Base-by-base conservation (phyloP, 805 yeast genomes). In the Kuraishia molischiana region DNA sequence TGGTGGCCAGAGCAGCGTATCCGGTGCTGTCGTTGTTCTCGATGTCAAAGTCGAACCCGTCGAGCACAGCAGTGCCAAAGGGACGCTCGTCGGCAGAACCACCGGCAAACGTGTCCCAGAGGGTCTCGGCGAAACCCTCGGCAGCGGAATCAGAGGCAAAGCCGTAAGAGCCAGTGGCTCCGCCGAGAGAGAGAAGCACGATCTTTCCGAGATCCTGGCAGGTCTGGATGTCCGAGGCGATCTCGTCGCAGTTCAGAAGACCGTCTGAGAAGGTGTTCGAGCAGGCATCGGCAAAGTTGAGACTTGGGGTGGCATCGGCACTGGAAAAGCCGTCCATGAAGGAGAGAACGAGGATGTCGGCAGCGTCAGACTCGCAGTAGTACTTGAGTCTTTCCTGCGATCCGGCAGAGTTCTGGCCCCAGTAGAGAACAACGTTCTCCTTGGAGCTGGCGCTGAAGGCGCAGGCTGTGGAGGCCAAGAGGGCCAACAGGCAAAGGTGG, bases 321-420 rank as follows among this genome's bases (percentile, higher is more conserved):
- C 59, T 49, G 44, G 86, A 80, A 58, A 81, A 87, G 10, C 62
- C 56, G 39, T 70, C 59, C 51, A 87, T 56, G 60, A 89, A 89
- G 1, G 96, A 73, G 24, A 87, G 52, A 10, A 87, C 52, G 40
- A 81, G 65, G 38, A 84, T 76, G 48, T 85, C 95, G 19, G 84
- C 86, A 35, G 75, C 69, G 39, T 74, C 72, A 36, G 76, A 66
- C 41, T 66, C 63, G 67, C 96, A 86, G 64, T 85, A 85, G 35
- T 66, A 58, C 2, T 67, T 58, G 4, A 76, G 58, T 3, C 58
- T 51, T 26, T 63, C 52, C 47, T 74, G 77, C 26, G 41, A 64
- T 9, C 66, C 52, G n/a, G 72, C 78, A 13, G 90, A 76, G 49
- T 74, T 73, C 59, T 86, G 95, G 38, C 96, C 95, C 95, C 95